Conservation (phyloP, 306 rosid genomes). For the Coriaria nepalensis region DNA sequence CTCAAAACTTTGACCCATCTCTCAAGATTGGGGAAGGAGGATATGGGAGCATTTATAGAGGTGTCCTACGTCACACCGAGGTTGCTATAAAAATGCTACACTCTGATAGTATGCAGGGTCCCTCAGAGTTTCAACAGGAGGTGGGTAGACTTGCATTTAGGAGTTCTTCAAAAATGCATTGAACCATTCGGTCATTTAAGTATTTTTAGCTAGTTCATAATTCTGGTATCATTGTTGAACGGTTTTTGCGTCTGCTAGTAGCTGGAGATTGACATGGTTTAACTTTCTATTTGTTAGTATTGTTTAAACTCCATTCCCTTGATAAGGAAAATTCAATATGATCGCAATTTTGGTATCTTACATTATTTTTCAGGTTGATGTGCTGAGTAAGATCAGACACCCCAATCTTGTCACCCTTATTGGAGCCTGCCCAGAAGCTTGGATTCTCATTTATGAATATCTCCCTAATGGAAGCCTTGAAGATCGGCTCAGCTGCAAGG, state of each 20-base stretch:
- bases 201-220: no score
- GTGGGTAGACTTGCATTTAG: slow-evolving; percentile 24
- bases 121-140: slow-evolving; percentile 71
- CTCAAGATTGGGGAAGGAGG: slow-evolving; percentile 88
- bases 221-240: no score
- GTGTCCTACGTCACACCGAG: slow-evolving; percentile 50
- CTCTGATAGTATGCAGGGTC: slow-evolving; percentile 54
- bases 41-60: slow-evolving; percentile 71
- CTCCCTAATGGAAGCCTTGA: slow-evolving; percentile 84
- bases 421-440: slow-evolving; percentile 69
- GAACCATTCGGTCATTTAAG: background rate
- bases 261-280: no score
- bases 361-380: slow-evolving; percentile 43
- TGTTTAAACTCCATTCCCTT: background rate
- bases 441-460: slow-evolving; percentile 67
- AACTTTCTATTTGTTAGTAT: background rate
- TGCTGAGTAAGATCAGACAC: slow-evolving; percentile 69
- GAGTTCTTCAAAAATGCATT: background rate
- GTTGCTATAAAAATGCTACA: slow-evolving; percentile 65
- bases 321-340: background rate
- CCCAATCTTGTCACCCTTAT: slow-evolving; percentile 70
- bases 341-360: slow-evolving; percentile 2
- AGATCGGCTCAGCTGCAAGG: slow-evolving; percentile 66
- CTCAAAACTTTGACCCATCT: slow-evolving; percentile 36
- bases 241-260: no score